Percentiles rank a stretch among this genome's conserved stretches.
phyloP scores from a whole-genome alignment of 495 filamentous ascomycete genomes.

The Saxophila tyrrhenica region DNA sequence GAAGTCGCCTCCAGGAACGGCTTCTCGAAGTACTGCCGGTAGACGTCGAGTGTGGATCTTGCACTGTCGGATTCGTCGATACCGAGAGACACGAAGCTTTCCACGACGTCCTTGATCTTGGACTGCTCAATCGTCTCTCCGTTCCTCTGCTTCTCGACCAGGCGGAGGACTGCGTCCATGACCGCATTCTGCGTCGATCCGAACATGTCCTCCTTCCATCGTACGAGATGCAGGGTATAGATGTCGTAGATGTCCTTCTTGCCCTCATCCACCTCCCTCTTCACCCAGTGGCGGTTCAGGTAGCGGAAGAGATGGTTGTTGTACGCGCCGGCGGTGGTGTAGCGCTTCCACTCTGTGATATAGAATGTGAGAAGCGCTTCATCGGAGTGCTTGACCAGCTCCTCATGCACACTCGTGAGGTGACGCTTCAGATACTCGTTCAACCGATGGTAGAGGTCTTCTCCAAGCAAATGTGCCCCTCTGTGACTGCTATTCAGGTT shows the following conservation, averaged over 20 bases:
- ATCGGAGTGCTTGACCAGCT: constrained; percentile 68
- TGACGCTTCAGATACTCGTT: constrained; percentile 72
- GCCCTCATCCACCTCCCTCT: constrained; percentile 96
- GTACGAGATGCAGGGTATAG: constrained; percentile 89
- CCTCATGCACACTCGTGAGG: constrained; percentile 50
- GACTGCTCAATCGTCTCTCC: constrained; percentile 96
- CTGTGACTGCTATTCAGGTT: constrained; percentile 48
- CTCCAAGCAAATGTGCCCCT: constrained; percentile 87
- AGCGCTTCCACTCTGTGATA: constrained; percentile 90
- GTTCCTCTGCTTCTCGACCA: constrained; percentile 95
- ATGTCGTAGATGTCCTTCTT: constrained; percentile 98
- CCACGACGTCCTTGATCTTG: constrained; percentile 94
- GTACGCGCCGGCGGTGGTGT: constrained; percentile 89
- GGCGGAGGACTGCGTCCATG: constrained; percentile 86
- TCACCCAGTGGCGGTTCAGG: constrained; percentile 97
- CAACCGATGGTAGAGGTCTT: constrained; percentile 89
- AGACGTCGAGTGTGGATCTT: constrained; percentile 92
- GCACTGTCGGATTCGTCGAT: constrained; percentile 86
- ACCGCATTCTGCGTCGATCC: constrained; percentile 69
- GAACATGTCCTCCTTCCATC: constrained; percentile 90
- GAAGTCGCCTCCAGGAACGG: constrained; percentile 82
- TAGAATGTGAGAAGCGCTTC: constrained; percentile 92
- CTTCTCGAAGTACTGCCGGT: constrained; percentile 78
- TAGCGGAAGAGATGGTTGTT: constrained; percentile 96
- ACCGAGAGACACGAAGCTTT: constrained; percentile 91